phyloP scores from a whole-genome alignment of 805 yeast genomes.

The Starmerella gropengiesseri region DNA sequence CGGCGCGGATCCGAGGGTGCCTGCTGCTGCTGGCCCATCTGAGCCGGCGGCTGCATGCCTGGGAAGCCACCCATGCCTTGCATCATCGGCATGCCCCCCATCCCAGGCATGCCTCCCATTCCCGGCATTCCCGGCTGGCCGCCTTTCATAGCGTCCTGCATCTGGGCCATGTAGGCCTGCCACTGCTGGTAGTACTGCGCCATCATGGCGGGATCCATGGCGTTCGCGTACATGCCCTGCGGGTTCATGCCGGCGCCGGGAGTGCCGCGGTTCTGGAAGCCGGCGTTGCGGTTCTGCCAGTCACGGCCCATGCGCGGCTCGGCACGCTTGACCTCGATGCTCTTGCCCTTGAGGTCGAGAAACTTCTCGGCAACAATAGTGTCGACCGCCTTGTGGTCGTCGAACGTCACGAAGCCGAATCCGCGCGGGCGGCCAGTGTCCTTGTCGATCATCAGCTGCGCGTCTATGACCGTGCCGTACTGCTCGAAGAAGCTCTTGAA shows the following conservation, averaged over 20 bases:
- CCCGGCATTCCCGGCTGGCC: conserved; percentile 21
- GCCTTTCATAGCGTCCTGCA: conserved; percentile 31
- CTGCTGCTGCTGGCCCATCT: conserved; percentile 6
- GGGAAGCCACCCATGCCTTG: conserved; percentile 17
- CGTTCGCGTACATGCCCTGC: conserved; percentile 21
- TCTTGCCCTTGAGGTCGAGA: conserved; percentile 71
- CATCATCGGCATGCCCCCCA: conserved; percentile 15
- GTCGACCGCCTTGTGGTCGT: conserved; percentile 88
- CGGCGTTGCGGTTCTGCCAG: conserved; percentile 21
- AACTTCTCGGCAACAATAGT: conserved; percentile 72
- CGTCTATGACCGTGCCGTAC: conserved; percentile 87
- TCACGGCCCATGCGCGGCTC: conserved; percentile 31
- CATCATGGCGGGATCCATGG: conserved; percentile 36
- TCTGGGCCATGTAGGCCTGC: conserved; percentile 32
- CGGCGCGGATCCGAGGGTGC: conserved; percentile 6
- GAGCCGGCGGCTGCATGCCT: conserved; percentile 14
- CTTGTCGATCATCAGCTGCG: conserved; percentile 93
- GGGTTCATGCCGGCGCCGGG: conserved; percentile 9
- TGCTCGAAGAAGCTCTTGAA: conserved; percentile 76
- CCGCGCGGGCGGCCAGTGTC: conserved; percentile 96
- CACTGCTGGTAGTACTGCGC: conserved; percentile 35
- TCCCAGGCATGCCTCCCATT: conserved; percentile 18
- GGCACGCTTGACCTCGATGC: conserved; percentile 37
- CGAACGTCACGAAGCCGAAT: conserved; percentile 92
- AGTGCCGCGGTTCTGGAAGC: conserved; percentile 4